Percentiles rank a stretch among this genome's conserved stretches.
Conservation (phyloP, 106 monocot genomes). For the Platanthera zijinensis region DNA sequence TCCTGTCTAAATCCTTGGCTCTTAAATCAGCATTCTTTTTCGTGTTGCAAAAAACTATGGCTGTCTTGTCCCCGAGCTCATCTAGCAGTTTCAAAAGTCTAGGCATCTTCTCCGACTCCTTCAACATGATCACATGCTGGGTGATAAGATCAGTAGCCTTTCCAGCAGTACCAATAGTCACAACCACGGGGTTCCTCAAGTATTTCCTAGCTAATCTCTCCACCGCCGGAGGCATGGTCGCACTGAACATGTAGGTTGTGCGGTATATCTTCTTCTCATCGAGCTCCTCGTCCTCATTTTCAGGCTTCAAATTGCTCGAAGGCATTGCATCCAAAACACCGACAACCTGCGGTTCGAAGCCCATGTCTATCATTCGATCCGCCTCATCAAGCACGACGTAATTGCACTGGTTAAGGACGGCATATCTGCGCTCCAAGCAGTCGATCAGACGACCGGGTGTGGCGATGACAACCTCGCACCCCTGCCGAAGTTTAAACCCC, state of each 20-base stretch:
- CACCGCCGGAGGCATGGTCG: constrained; percentile 93
- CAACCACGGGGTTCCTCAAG: constrained; percentile 89
- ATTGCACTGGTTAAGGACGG: constrained; percentile 94
- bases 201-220: constrained; percentile 92
- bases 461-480: constrained; percentile 97
- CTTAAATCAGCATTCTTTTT: constrained; percentile 86
- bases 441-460: constrained; percentile 87
- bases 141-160: constrained; percentile 92
- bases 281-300: constrained; percentile 93
- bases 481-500: constrained; percentile 87
- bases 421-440: constrained; percentile 88
- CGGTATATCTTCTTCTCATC: constrained; percentile 95
- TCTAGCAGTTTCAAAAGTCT: constrained; percentile 74
- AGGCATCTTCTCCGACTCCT: constrained; percentile 76
- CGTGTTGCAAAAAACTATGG: constrained; percentile 91
- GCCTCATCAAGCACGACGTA: constrained; percentile 99
- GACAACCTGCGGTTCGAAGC: constrained; percentile 95
- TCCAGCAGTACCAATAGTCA: constrained; percentile 93
- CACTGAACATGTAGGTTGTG: constrained; percentile 99
- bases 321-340: constrained; percentile 99
- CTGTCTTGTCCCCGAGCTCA: constrained; percentile 88
- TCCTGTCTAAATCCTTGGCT: constrained; percentile 76
- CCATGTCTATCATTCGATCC: constrained; percentile 99
- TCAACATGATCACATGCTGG: constrained; percentile 89
- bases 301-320: constrained; percentile 93